phyloP scores from a whole-genome alignment of 2,329 filamentous ascomycete genomes.

The Emericellopsis cladophorae region DNA sequence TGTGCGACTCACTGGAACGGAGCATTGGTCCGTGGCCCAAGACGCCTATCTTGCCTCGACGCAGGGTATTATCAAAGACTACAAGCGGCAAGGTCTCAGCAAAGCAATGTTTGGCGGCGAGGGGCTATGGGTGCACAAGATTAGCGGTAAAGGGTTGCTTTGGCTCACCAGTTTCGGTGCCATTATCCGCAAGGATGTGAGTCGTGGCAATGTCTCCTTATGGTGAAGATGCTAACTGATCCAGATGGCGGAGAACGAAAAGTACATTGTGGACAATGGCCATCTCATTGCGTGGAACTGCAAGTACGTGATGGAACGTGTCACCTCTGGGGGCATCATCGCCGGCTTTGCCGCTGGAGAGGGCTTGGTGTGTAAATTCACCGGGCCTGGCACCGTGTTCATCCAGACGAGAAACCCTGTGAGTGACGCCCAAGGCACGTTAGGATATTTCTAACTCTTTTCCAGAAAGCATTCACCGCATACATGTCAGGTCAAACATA shows the following conservation, averaged over 20 bases:
- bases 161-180: constrained; percentile 93
- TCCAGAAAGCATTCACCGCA: constrained; percentile 36
- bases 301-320: constrained; percentile 82
- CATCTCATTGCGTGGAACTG: constrained; percentile 96
- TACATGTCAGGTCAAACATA: constrained; percentile 36
- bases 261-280: constrained; percentile 55
- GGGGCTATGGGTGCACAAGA: constrained; percentile 81
- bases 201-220: constrained; percentile 16
- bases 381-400: constrained; percentile 80
- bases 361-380: constrained; percentile 90
- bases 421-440: constrained; percentile 15
- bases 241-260: constrained; percentile 55
- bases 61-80: constrained; percentile 76
- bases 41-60: constrained; percentile 82
- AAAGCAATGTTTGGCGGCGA: constrained; percentile 94
- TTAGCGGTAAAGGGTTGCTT: constrained; percentile 65
- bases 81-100: constrained; percentile 71
- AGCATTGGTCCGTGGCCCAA: constrained; percentile 74
- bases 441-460: background rate
- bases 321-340: constrained; percentile 85
- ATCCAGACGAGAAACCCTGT: constrained; percentile 83
- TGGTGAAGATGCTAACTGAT: constrained; percentile 4
- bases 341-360: constrained; percentile 73
- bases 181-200: constrained; percentile 85
- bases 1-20: constrained; percentile 57